Evolutionary conservation across 192 early-diverging fungal genomes (phyloP), one percentile per base, ranked within the genome.

Genomic region (Entomortierella parvispora): DNA sequence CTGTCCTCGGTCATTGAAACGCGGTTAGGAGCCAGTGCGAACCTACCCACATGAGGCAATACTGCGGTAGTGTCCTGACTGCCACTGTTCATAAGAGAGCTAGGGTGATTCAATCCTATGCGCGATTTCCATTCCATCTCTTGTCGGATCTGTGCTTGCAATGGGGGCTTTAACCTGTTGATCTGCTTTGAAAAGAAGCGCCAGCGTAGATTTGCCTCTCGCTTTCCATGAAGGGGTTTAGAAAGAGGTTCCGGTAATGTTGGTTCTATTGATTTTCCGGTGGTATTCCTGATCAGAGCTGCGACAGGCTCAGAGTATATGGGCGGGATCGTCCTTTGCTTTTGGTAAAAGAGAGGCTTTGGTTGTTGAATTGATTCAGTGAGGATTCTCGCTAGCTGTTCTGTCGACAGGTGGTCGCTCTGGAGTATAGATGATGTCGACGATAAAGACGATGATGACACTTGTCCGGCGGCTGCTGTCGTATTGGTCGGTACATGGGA

Each of bases 151-250:
- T 64, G 60, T 4, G 32, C 47, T 12, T 59, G 60, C 1, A 77
- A 54, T 4, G 61, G 65, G 0, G 74, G 65, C 2, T 29, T 68
- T 26, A 77, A 28, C 43, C 68, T 77, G 12, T 10, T 20, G 2
- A 68, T 46, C 40, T 77, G 74, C 4, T 77, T 68, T 10, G 58
- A 20, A 34, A 77, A 64, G 43, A 23, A 64, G 6, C 74, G 65
- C 74, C 74, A 77, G 3, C 74, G 59, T 12, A 77, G 48, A 14
- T 77, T 77, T 2, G 74, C 74, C 43, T 77, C 74, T 40, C 74
- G 58, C 20, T 51, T 68, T 9, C 65, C 65, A 28, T 77, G 74
- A 3, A 77, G 28, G 1, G 74, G 74, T 33, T 77, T 77, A 52
- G 68, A 77, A 28, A 77, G 23, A 2, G 74, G 74, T 45, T 53